A percentile compares a stretch with the other conserved stretches of the same genome.
Evolutionary conservation across 305 asterid species (phyloP).

Genomic region (Fraxinus velutina): DNA sequence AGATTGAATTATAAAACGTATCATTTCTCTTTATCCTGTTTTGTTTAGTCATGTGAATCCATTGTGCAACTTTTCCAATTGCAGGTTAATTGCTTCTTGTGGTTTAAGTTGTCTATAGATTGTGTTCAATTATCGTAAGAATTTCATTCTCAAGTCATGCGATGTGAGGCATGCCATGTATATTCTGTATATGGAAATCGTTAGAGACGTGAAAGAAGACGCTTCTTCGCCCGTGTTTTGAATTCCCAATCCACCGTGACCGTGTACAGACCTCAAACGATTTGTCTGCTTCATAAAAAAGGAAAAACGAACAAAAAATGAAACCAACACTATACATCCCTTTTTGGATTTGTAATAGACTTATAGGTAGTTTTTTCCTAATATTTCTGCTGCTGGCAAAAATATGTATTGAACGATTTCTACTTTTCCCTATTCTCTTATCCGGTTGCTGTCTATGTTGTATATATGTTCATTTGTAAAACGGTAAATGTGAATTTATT

Average conservation of each 20-base stretch:
- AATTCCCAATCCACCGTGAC: background rate
- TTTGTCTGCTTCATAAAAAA: background rate
- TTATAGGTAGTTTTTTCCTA: background rate
- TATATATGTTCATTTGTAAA: background rate
- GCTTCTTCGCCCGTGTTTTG: background rate
- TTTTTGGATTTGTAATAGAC: background rate
- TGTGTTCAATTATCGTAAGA: slow-evolving; percentile 11
- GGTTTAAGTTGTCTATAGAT: background rate
- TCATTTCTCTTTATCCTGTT: background rate
- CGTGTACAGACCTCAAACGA: background rate
- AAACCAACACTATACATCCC: background rate
- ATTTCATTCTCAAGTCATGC: background rate
- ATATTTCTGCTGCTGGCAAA: background rate
- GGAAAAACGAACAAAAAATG: background rate
- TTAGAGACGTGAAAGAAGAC: background rate
- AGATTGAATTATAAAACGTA: background rate
- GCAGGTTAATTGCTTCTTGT: slow-evolving; percentile 33
- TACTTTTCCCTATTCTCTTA: background rate
- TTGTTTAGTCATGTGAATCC: background rate
- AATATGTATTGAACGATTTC: background rate
- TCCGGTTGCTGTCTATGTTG: background rate
- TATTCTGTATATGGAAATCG: background rate
- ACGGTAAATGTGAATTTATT: background rate
- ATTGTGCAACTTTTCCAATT: background rate
- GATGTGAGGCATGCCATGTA: background rate